phyloP scores from a whole-genome alignment of 768 basidiomycete genomes.

The Amanita muscaria region DNA sequence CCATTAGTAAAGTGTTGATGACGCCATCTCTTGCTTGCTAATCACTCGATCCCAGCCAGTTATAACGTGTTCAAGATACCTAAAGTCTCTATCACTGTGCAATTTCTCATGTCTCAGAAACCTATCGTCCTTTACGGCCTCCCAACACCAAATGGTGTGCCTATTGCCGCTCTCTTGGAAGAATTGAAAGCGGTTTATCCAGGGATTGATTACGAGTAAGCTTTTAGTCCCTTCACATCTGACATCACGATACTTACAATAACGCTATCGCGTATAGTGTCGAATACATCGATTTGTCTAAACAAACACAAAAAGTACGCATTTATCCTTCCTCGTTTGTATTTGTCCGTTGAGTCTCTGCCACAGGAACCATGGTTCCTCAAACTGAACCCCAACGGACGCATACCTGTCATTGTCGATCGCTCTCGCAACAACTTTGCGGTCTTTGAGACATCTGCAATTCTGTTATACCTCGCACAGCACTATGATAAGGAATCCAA shows the following conservation, averaged over 20 bases:
- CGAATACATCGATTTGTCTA: neutral
- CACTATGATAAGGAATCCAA: constrained; percentile 72
- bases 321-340: neutral
- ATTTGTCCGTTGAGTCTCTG: neutral
- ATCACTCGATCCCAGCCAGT: no score
- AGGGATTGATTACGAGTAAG: constrained; percentile 16
- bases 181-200: constrained; percentile 45
- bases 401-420: constrained; percentile 64
- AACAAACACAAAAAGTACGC: no score
- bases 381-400: constrained; percentile 61
- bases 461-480: constrained; percentile 74
- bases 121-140: constrained; percentile 31
- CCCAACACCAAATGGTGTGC: constrained; percentile 42
- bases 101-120: constrained; percentile 17
- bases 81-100: no score
- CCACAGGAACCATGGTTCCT: constrained; percentile 62
- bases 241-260: neutral
- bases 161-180: constrained; percentile 42
- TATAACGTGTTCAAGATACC: no score
- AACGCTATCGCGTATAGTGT: neutral
- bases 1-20: no score
- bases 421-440: constrained; percentile 49
- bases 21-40: no score
- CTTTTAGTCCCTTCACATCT: neutral
- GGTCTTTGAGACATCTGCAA: constrained; percentile 75